phyloP scores from a whole-genome alignment of 2,329 filamentous ascomycete genomes.

The Talaromyces amestolkiae region DNA sequence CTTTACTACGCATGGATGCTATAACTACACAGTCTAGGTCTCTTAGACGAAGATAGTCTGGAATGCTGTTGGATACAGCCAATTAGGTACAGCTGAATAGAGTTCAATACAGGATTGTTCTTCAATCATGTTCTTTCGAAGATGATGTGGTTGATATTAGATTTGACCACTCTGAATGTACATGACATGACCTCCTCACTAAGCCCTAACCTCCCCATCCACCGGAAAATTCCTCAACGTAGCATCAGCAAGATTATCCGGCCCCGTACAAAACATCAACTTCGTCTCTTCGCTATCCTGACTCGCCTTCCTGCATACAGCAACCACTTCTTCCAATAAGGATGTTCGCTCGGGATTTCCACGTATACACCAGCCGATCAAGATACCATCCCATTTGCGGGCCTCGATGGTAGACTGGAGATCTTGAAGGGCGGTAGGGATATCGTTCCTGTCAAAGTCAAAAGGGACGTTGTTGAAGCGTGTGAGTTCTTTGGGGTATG shows the following conservation, averaged over 20 bases:
- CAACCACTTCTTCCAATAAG: slow-evolving; percentile 1
- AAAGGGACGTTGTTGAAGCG: not conserved
- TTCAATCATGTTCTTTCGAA: not conserved
- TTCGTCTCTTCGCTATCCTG: not conserved
- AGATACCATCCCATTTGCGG: not conserved
- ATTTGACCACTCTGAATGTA: not conserved
- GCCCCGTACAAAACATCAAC: slow-evolving; percentile 15
- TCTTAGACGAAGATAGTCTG: not conserved
- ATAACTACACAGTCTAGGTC: too few relatives aligned
- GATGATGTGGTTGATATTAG: not conserved
- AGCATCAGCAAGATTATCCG: slow-evolving; percentile 9
- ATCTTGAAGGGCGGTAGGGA: not conserved
- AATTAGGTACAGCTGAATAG: not conserved
- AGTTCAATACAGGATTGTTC: not conserved
- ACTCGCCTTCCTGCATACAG: not conserved
- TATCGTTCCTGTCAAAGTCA: not conserved
- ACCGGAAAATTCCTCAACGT: slow-evolving; percentile 6
- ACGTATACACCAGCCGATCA: slow-evolving; percentile 13
- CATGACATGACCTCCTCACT: not conserved
- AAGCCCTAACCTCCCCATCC: not conserved
- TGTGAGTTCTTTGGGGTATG: not conserved
- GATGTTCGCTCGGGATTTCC: not conserved
- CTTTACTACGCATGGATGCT: too few relatives aligned
- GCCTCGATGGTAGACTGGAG: not conserved
- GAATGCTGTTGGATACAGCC: not conserved